A percentile compares a stretch with the other conserved stretches of the same genome.
phyloP scores from a whole-genome alignment of 176 grass and related monocot genomes.

The Triticum monococcum region DNA sequence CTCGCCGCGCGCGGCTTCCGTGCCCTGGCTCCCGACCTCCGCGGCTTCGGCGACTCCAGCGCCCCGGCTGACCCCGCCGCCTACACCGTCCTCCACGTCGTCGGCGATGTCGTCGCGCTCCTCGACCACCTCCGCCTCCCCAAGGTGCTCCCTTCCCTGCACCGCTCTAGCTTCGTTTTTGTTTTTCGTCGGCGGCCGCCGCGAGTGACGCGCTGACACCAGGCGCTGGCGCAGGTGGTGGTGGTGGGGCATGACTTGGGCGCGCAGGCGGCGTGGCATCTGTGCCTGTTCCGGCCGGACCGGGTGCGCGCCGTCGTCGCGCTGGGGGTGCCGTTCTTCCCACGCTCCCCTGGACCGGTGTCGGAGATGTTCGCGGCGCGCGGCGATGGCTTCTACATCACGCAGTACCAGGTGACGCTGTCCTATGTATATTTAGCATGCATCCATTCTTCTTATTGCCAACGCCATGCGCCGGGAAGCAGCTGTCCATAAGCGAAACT shows the following conservation, averaged over 20 bases:
- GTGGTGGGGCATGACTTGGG: constrained; percentile 63
- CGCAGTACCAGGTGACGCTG: constrained; percentile 49
- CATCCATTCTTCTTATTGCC: background rate
- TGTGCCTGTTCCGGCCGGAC: constrained; percentile 61
- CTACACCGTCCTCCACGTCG: constrained; percentile 50
- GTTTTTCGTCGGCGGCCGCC: background rate
- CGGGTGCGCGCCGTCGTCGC: constrained; percentile 34
- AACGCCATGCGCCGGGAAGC: background rate
- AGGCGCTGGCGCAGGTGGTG: constrained; percentile 26
- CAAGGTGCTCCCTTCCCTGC: constrained; percentile 19
- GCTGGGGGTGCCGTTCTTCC: constrained; percentile 40
- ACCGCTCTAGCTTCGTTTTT: background rate
- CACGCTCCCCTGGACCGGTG: background rate
- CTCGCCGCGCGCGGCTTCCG: constrained; percentile 50
- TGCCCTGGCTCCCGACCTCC: constrained; percentile 54
- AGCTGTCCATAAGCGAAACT: too few species aligned
- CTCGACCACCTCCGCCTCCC: constrained; percentile 44
- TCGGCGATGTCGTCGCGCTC: constrained; percentile 49
- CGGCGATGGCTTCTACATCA: constrained; percentile 54
- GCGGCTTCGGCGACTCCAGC: constrained; percentile 50
- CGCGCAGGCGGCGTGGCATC: constrained; percentile 44
- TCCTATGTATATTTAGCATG: background rate
- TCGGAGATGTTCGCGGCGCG: background rate
- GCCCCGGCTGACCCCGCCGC: constrained; percentile 32
- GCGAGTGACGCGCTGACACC: background rate